Percentiles rank a stretch among this genome's conserved stretches.
phyloP scores from a whole-genome alignment of 2,329 filamentous ascomycete species.

The Trichocomaceae sp. region DNA sequence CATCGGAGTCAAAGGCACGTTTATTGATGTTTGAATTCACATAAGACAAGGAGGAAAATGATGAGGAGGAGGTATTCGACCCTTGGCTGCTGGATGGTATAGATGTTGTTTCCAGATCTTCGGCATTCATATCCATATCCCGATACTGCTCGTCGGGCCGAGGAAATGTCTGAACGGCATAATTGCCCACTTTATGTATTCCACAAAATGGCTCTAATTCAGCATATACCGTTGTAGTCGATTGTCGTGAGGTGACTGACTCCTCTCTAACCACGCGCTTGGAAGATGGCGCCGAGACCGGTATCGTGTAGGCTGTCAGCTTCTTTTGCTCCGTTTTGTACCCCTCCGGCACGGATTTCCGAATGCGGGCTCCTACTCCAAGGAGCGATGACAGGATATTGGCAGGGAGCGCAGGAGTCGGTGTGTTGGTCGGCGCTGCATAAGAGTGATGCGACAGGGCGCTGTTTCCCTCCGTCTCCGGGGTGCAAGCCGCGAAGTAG shows the following conservation, averaged over 20 bases:
- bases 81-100: conserved; percentile 38
- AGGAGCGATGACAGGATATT: conserved; percentile 75
- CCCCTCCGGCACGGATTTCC: conserved; percentile 87
- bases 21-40: conserved; percentile 24
- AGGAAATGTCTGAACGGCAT: conserved; percentile 51
- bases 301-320: conserved; percentile 17
- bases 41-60: conserved; percentile 20
- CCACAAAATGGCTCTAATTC: conserved; percentile 78
- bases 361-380: conserved; percentile 86
- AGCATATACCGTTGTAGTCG: conserved; percentile 24
- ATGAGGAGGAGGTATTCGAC: conserved; percentile 22
- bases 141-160: conserved; percentile 25
- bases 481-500: conserved; percentile 27
- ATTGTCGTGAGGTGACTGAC: neutral
- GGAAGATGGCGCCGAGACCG: neutral
- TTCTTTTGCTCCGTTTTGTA: conserved; percentile 63
- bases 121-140: conserved; percentile 25
- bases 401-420: conserved; percentile 51
- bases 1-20: conserved; percentile 37
- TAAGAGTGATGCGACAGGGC: conserved; percentile 35
- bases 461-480: conserved; percentile 14
- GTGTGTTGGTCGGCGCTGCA: conserved; percentile 33
- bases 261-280: neutral
- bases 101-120: conserved; percentile 31
- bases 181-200: conserved; percentile 66